phyloP scores from a whole-genome alignment of 2,329 filamentous ascomycete genomes.

The Ambrosiella xylebori region DNA sequence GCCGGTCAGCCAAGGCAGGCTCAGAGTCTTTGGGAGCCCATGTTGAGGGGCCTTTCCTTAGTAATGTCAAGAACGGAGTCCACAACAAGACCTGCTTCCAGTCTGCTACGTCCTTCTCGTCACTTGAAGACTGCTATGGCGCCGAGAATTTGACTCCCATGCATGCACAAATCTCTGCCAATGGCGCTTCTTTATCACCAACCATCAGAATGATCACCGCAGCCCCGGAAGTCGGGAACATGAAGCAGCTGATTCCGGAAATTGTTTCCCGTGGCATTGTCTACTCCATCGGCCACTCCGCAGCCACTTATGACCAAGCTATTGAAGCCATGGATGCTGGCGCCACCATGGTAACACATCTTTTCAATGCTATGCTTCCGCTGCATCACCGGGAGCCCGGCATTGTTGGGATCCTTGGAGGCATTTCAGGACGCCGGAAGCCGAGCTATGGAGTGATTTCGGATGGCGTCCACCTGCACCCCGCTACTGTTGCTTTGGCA shows the following conservation, averaged over 20 bases:
- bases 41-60: constrained; percentile 80
- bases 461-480: constrained; percentile 80
- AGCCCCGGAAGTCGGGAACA: constrained; percentile 62
- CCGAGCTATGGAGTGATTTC: constrained; percentile 82
- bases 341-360: constrained; percentile 76
- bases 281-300: constrained; percentile 71
- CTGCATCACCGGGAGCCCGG: constrained; percentile 84
- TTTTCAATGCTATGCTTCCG: constrained; percentile 88
- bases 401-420: constrained; percentile 58
- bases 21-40: constrained; percentile 81
- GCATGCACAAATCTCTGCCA: constrained; percentile 13
- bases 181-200: constrained; percentile 19
- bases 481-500: constrained; percentile 75
- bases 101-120: constrained; percentile 42
- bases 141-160: constrained; percentile 40
- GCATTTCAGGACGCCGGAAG: constrained; percentile 23
- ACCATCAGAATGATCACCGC: constrained; percentile 68
- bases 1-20: constrained; percentile 46
- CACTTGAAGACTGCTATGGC: constrained; percentile 59
- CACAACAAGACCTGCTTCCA: constrained; percentile 61
- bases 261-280: constrained; percentile 50
- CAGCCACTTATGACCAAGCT: constrained; percentile 72
- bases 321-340: constrained; percentile 53
- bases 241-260: constrained; percentile 50
- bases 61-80: constrained; percentile 66